Percentiles rank a stretch among this genome's conserved stretches.
Conservation (phyloP, 345 rosid species). For the Citrus unshiu region DNA sequence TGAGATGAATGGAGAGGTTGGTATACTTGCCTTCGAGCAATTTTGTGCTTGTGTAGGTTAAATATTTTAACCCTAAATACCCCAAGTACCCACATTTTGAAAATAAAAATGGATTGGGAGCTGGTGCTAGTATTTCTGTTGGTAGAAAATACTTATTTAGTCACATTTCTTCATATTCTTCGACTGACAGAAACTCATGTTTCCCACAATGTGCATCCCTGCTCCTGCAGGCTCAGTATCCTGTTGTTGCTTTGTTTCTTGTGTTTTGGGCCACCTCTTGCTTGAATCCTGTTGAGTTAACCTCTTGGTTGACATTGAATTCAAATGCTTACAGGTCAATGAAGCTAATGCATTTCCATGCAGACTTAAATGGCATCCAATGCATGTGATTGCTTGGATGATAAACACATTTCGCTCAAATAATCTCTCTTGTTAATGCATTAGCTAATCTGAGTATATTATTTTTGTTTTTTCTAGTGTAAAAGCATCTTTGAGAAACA, state of each 20-base stretch:
- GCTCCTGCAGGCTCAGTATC: neutral
- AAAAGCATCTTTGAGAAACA: neutral
- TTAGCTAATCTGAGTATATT: neutral
- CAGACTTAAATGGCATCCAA: neutral
- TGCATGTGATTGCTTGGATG: neutral
- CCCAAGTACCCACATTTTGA: neutral
- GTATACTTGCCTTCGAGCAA: constrained; percentile 7
- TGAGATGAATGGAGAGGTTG: constrained; percentile 97
- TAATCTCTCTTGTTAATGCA: neutral
- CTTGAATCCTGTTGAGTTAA: neutral
- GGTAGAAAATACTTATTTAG: neutral
- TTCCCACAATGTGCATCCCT: neutral
- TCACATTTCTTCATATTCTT: neutral
- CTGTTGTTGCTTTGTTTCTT: neutral
- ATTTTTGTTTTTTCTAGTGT: neutral
- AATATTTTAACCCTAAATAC: neutral
- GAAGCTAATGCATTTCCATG: neutral
- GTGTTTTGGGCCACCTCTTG: neutral
- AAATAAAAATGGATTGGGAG: neutral
- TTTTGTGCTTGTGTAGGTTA: constrained; percentile 1
- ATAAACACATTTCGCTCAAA: neutral
- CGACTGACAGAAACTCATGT: neutral
- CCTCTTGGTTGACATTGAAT: neutral
- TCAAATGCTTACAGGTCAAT: neutral
- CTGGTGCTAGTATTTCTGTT: too few species aligned